phyloP scores from a whole-genome alignment of 345 rosid species.

The Linum tenue region DNA sequence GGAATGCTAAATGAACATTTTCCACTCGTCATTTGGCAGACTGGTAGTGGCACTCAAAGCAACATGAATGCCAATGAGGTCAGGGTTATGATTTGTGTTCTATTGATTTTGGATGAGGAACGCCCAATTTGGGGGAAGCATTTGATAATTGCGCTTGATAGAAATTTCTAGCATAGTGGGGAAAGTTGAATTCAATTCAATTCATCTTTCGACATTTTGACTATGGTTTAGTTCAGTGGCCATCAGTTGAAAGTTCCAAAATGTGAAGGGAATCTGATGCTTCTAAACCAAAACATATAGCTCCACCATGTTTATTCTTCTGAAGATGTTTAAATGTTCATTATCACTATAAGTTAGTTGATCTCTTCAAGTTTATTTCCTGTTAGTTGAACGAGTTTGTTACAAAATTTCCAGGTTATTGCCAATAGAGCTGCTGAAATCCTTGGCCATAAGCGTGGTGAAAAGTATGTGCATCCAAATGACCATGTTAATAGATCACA shows the following conservation, averaged over 20 bases:
- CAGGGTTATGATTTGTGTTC: not conserved
- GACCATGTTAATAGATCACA: constrained; percentile 96
- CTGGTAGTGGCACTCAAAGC: constrained; percentile 99
- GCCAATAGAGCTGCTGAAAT: constrained; percentile 97
- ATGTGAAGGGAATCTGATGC: too few relatives aligned
- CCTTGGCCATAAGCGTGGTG: constrained; percentile 84
- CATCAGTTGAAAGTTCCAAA: too few relatives aligned
- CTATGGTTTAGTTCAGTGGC: too few relatives aligned
- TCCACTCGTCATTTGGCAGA: constrained; percentile 94
- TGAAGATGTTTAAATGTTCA: too few relatives aligned
- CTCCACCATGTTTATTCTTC: too few relatives aligned
- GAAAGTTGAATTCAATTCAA: too few relatives aligned
- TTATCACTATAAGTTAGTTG: not conserved
- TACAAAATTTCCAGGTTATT: constrained; percentile 51
- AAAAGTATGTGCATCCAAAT: constrained; percentile 85
- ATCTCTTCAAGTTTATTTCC: not conserved
- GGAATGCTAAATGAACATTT: constrained; percentile 83
- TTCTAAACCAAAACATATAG: too few relatives aligned
- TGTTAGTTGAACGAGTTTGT: not conserved
- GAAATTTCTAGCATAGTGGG: too few relatives aligned
- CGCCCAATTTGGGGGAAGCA: not conserved
- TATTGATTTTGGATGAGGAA: not conserved
- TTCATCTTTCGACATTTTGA: too few relatives aligned
- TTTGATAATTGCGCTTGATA: too few relatives aligned
- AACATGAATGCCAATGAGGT: constrained; percentile 99